Conservation (phyloP, 495 filamentous ascomycete genomes). For the Aspergillus carlsbadensis region DNA sequence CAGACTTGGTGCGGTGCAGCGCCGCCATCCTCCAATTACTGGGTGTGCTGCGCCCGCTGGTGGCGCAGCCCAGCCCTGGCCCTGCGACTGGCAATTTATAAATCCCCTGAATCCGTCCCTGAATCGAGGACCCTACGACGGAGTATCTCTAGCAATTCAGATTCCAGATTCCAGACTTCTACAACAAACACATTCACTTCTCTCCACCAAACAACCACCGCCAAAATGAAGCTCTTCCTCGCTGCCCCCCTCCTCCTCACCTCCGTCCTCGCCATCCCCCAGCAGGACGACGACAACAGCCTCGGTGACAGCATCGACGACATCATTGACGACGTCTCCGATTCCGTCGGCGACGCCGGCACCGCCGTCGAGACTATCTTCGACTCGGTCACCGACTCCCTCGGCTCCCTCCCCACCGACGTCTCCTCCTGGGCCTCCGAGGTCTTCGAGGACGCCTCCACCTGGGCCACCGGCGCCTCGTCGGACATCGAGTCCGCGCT, state of each 20-base stretch:
- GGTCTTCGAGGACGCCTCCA: conserved; percentile 18
- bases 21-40: too few relatives aligned
- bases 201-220: not conserved
- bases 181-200: not conserved
- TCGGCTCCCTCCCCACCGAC: conserved; percentile 12
- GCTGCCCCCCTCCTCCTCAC: conserved; percentile 17
- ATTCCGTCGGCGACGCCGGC: conserved; percentile 11
- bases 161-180: too few relatives aligned
- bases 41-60: too few relatives aligned
- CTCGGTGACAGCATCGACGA: conserved; percentile 4
- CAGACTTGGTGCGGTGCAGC: too few relatives aligned
- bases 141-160: too few relatives aligned
- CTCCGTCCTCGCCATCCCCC: conserved; percentile 13
- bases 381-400: conserved; percentile 9
- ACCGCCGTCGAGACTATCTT: conserved; percentile 10
- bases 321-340: conserved; percentile 12
- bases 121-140: too few relatives aligned
- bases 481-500: conserved; percentile 17
- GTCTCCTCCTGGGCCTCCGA: conserved; percentile 15
- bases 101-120: not conserved
- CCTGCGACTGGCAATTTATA: not conserved
- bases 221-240: conserved; percentile 17
- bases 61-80: too few relatives aligned
- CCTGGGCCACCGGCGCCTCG: conserved; percentile 8
- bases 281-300: conserved; percentile 1